These are phyloP conservation scores for Pseudopyricularia javanii DNA, from an alignment of 2,329 filamentous ascomycete genomes.

Conservation along the genomic window DNA sequence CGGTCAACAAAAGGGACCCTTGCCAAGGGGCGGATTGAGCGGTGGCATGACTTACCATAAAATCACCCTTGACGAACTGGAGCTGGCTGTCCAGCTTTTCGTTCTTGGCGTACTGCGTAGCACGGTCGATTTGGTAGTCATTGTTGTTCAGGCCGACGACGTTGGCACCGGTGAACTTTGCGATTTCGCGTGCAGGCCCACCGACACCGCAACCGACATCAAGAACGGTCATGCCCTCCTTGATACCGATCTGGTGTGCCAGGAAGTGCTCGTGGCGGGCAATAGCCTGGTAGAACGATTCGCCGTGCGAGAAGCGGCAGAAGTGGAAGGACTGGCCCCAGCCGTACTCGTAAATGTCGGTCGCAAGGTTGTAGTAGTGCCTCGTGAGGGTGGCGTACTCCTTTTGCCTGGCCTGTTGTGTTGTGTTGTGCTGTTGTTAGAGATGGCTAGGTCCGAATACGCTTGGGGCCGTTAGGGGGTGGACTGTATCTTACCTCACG, in stretches of 20 bases:
- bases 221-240: constrained; percentile 77
- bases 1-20: not conserved
- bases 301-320: constrained; percentile 79
- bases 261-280: constrained; percentile 97
- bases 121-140: constrained; percentile 95
- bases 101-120: constrained; percentile 71
- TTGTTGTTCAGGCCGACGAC: constrained; percentile 96
- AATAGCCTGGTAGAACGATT: constrained; percentile 83
- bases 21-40: not conserved
- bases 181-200: constrained; percentile 88
- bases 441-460: not conserved
- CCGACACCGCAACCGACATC: constrained; percentile 97
- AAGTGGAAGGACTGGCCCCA: constrained; percentile 98
- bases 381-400: constrained; percentile 90
- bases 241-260: constrained; percentile 75
- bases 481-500: constrained; percentile 46
- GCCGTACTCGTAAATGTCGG: constrained; percentile 90
- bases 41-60: constrained; percentile 49
- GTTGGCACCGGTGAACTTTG: constrained; percentile 85
- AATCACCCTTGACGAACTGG: constrained; percentile 86
- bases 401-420: constrained; percentile 55
- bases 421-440: constrained; percentile 18
- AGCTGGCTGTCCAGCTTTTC: constrained; percentile 72
- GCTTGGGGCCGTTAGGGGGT: too few species aligned
- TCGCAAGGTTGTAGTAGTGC: constrained; percentile 98